These are phyloP conservation scores for Aspergillus flavus DNA, from an alignment of 2,329 filamentous ascomycete species.

Conservation along the genomic window DNA sequence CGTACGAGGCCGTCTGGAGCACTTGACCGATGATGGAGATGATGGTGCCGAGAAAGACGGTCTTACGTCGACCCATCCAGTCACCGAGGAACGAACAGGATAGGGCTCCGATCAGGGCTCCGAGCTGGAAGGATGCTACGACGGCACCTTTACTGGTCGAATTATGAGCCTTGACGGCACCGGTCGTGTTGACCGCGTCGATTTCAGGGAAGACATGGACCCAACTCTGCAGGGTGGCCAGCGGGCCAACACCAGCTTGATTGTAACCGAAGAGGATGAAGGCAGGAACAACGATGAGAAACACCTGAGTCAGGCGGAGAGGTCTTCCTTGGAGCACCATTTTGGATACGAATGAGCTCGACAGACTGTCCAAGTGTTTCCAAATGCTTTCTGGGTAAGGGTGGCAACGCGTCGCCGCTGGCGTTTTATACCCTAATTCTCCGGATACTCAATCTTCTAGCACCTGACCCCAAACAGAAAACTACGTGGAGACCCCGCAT, in stretches of 20 bases:
- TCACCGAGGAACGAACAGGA: conserved; percentile 42
- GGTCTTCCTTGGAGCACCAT: conserved; percentile 12
- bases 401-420: neutral
- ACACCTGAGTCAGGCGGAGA: conserved; percentile 24
- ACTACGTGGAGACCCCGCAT: conserved; percentile 6
- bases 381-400: neutral
- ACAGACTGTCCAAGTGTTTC: neutral
- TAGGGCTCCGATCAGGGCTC: conserved; percentile 24
- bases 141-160: conserved; percentile 32
- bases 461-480: neutral
- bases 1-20: conserved; percentile 49
- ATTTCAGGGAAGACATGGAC: conserved; percentile 57
- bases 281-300: conserved; percentile 26
- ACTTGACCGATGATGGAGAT: conserved; percentile 26
- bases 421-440: neutral
- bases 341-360: neutral
- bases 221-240: conserved; percentile 28
- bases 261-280: conserved; percentile 32
- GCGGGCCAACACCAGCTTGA: conserved; percentile 26
- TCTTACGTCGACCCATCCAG: conserved; percentile 49
- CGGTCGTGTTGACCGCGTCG: conserved; percentile 46
- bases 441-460: neutral
- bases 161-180: conserved; percentile 20
- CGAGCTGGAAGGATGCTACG: conserved; percentile 26
- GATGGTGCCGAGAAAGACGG: conserved; percentile 49